phyloP scores from a whole-genome alignment of 2,329 filamentous ascomycete species.

The Zalaria sp. region DNA sequence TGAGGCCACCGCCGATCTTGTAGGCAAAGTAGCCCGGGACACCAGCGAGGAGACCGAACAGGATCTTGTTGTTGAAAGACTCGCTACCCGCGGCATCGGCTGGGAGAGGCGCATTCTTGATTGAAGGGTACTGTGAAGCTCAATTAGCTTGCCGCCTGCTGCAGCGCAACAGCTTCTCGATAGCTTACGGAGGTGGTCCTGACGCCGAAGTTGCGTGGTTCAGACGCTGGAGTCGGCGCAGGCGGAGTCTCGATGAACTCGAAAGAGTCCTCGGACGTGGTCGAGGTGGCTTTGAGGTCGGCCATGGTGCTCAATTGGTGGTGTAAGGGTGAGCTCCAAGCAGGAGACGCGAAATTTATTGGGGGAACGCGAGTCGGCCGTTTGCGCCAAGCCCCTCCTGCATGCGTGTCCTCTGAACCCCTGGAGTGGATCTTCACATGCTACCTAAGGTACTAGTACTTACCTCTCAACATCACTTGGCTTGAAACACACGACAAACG shows the following conservation, averaged over 20 bases:
- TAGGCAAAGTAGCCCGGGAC: slow-evolving; percentile 72
- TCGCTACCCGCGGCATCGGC: slow-evolving; percentile 76
- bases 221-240: slow-evolving; percentile 36
- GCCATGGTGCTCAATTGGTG: background rate
- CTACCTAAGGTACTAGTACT: no score
- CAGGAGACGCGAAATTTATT: background rate
- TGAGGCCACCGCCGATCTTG: slow-evolving; percentile 70
- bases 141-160: background rate
- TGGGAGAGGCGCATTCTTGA: slow-evolving; percentile 88
- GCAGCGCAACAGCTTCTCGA: no score
- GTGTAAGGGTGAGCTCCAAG: no score
- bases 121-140: slow-evolving; percentile 58
- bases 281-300: background rate
- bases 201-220: slow-evolving; percentile 44
- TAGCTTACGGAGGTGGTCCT: slow-evolving; percentile 43
- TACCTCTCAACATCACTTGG: no score
- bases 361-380: background rate
- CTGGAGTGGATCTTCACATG: no score
- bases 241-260: slow-evolving; percentile 54
- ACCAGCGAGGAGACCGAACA: slow-evolving; percentile 54
- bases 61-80: slow-evolving; percentile 70
- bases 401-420: background rate
- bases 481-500: no score
- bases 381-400: background rate
- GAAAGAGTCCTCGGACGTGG: slow-evolving; percentile 38